Percentiles rank a stretch among this genome's conserved stretches.
Conservation (phyloP, 2,329 filamentous ascomycete genomes). For the Alternaria alternata region DNA sequence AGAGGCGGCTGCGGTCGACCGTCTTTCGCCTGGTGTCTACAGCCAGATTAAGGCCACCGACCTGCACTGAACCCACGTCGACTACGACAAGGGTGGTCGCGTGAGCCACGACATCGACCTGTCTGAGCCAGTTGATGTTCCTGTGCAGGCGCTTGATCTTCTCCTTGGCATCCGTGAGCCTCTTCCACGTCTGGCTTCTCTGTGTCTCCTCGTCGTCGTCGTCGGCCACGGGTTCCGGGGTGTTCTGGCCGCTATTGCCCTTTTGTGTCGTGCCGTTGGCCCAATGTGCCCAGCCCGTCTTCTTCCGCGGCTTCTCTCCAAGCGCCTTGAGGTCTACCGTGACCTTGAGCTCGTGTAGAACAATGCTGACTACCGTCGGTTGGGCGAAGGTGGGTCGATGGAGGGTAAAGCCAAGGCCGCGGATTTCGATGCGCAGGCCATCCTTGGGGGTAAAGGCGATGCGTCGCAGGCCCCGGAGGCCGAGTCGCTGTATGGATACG, state of each 20-base stretch:
- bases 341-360: slow-evolving; percentile 83
- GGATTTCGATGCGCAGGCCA: slow-evolving; percentile 87
- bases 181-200: slow-evolving; percentile 80
- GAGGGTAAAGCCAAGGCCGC: slow-evolving; percentile 84
- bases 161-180: slow-evolving; percentile 80
- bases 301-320: slow-evolving; percentile 49
- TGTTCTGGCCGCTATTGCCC: slow-evolving; percentile 25
- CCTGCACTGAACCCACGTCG: slow-evolving; percentile 83
- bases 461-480: slow-evolving; percentile 88
- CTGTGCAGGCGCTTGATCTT: slow-evolving; percentile 85
- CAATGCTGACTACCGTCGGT: slow-evolving; percentile 93
- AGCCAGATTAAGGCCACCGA: slow-evolving; percentile 83
- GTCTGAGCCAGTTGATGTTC: slow-evolving; percentile 84
- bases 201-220: slow-evolving; percentile 49
- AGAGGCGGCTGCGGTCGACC: slow-evolving; percentile 87
- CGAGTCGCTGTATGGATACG: slow-evolving; percentile 93
- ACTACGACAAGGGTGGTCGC: slow-evolving; percentile 79
- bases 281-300: slow-evolving; percentile 43
- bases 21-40: slow-evolving; percentile 93
- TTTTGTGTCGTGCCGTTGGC: slow-evolving; percentile 39
- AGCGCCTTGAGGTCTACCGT: slow-evolving; percentile 79
- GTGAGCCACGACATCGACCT: slow-evolving; percentile 87
- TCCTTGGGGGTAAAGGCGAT: slow-evolving; percentile 89
- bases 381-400: slow-evolving; percentile 96
- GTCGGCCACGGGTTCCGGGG: slow-evolving; percentile 28